These are phyloP conservation scores for Bruguiera sexangula DNA, from an alignment of 345 rosid species.

Conservation along the genomic window DNA sequence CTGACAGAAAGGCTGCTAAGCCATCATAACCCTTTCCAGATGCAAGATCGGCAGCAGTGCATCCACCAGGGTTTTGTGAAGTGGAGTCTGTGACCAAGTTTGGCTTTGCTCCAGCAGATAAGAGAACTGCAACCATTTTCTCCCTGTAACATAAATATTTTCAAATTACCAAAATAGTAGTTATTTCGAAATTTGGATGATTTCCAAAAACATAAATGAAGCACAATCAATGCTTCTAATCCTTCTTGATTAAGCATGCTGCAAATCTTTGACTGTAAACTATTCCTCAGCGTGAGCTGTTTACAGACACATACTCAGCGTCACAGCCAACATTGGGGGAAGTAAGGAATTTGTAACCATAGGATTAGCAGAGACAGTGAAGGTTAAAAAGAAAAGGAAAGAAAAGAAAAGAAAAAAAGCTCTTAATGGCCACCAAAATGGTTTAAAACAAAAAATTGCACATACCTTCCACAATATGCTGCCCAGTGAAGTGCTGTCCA, in stretches of 20 bases:
- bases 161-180: slow-evolving; percentile 13
- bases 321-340: not conserved
- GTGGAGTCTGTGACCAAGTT: slow-evolving; percentile 85
- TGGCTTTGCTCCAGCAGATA: slow-evolving; percentile 87
- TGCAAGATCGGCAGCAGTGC: slow-evolving; percentile 85
- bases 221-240: not conserved
- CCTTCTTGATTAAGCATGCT: not conserved
- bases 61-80: slow-evolving; percentile 63
- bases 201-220: slow-evolving; percentile 6
- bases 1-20: slow-evolving; percentile 84
- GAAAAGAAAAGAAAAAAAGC: not conserved
- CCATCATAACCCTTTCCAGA: slow-evolving; percentile 70
- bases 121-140: slow-evolving; percentile 86
- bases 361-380: not conserved
- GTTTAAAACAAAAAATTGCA: slow-evolving; percentile 1
- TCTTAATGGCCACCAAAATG: not conserved
- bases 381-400: not conserved
- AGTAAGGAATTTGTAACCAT: no score
- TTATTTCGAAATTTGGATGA: not conserved
- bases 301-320: no score
- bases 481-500: slow-evolving; percentile 99
- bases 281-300: not conserved
- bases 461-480: slow-evolving; percentile 76
- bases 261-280: not conserved
- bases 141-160: slow-evolving; percentile 50